Conservation (phyloP, 257 asterid species). For the Solanum pennellii region DNA sequence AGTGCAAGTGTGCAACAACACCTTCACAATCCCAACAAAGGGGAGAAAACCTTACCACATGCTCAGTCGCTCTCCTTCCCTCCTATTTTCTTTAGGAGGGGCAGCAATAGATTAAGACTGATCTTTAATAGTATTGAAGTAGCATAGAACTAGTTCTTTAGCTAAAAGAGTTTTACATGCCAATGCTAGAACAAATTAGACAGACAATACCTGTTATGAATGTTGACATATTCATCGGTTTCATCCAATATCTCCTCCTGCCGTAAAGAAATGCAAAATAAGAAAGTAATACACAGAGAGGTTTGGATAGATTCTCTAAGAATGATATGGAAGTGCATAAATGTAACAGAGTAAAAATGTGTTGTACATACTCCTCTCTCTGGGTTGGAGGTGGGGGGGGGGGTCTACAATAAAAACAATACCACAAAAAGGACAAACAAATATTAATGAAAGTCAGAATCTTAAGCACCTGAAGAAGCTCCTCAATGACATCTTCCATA, state of each 20-base stretch:
- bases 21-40: background rate
- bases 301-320: background rate
- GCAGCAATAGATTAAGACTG: background rate
- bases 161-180: background rate
- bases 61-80: background rate
- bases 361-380: background rate
- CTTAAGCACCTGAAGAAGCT: conserved; percentile 86
- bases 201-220: conserved; percentile 72
- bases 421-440: background rate
- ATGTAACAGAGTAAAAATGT: background rate
- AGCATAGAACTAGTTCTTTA: background rate
- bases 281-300: background rate
- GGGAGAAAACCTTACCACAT: background rate
- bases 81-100: background rate
- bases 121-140: background rate
- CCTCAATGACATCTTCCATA: conserved; percentile 99
- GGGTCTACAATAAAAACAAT: background rate
- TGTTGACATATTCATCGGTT: conserved; percentile 94
- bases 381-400: background rate
- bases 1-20: background rate
- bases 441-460: background rate
- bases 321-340: background rate
- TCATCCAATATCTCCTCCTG: conserved; percentile 99
- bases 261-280: background rate
- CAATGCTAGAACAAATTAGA: background rate